phyloP scores from a whole-genome alignment of 768 basidiomycete species.

The Termitomyces sp. region DNA sequence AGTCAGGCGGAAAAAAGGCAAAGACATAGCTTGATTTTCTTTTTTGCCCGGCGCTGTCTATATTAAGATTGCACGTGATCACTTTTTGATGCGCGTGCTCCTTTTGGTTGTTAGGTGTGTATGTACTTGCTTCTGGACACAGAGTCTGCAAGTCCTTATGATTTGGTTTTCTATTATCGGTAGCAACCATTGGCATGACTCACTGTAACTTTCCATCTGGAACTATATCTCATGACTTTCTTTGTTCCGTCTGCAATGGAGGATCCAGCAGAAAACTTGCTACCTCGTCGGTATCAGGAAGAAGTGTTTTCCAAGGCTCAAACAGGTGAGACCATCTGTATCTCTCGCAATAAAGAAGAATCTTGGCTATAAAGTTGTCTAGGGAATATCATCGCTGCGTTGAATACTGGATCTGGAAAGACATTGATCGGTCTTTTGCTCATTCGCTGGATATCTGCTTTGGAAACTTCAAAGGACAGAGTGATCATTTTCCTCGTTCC shows the following conservation, averaged over 20 bases:
- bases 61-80: background rate
- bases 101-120: background rate
- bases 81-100: background rate
- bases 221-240: background rate
- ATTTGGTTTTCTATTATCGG: background rate
- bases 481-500: slow-evolving; percentile 80
- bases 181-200: background rate
- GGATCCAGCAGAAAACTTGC: slow-evolving; percentile 5
- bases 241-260: background rate
- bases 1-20: slow-evolving; percentile 1
- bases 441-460: slow-evolving; percentile 67
- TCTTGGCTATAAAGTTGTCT: slow-evolving; percentile 15
- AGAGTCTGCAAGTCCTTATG: background rate
- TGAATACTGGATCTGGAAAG: slow-evolving; percentile 76
- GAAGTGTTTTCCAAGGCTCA: slow-evolving; percentile 64
- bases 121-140: background rate
- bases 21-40: background rate
- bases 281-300: slow-evolving; percentile 59
- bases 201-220: background rate
- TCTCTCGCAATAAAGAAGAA: background rate
- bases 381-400: slow-evolving; percentile 68
- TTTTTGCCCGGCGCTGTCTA: background rate
- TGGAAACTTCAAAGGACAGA: slow-evolving; percentile 46
- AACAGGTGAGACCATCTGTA: slow-evolving; percentile 24
- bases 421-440: slow-evolving; percentile 71